Conservation (phyloP, 2,329 filamentous ascomycete genomes). For the Paraphaeosphaeria minitans region DNA sequence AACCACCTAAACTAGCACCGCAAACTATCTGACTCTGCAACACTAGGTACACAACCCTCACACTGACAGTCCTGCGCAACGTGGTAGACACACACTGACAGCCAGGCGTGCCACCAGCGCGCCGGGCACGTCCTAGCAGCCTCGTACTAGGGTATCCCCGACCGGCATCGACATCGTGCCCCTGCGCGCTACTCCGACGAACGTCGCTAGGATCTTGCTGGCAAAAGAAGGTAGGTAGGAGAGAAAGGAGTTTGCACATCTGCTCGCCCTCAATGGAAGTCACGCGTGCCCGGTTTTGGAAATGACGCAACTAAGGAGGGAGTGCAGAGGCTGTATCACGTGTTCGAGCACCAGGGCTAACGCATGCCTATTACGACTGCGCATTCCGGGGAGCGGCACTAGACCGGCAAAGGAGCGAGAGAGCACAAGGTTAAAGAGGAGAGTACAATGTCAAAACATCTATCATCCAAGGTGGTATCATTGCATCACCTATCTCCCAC, state of each 20-base stretch:
- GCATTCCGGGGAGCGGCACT: no score
- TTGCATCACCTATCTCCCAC: not conserved
- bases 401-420: no score
- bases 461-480: not conserved
- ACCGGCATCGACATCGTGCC: not conserved
- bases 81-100: no score
- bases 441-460: not conserved
- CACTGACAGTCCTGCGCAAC: no score
- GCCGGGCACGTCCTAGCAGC: no score
- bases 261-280: not conserved
- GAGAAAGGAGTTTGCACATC: not conserved
- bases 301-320: not conserved
- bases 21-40: no score
- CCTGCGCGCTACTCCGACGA: not conserved
- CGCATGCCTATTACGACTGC: no score
- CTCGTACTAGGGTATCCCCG: not conserved
- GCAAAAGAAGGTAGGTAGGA: not conserved
- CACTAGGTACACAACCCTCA: no score
- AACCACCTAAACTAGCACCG: no score
- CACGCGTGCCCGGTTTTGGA: not conserved
- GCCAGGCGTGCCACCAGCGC: no score
- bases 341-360: no score
- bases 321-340: not conserved
- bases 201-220: not conserved
- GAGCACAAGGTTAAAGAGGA: no score